A percentile compares a stretch with the other conserved stretches of the same genome.
These are phyloP conservation scores for Lactarius hatsudake DNA, from an alignment of 768 basidiomycete species.

Conservation along the genomic window DNA sequence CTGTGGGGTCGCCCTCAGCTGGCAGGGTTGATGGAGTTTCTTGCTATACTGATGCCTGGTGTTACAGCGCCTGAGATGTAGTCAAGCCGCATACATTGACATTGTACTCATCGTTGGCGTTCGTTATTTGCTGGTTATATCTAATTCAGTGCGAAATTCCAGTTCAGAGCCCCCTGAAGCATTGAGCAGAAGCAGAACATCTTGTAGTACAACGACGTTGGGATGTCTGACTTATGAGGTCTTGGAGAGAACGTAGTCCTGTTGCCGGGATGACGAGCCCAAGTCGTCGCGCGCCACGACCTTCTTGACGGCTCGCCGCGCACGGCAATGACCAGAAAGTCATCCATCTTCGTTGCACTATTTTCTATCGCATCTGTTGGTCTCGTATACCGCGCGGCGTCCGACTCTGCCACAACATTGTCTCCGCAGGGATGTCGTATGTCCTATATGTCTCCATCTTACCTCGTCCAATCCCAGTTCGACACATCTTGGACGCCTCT, in stretches of 20 bases:
- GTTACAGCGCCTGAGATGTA: neutral
- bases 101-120: neutral
- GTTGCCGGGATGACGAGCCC: too few species aligned
- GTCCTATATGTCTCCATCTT: slow-evolving; percentile 95
- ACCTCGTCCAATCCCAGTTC: slow-evolving; percentile 68
- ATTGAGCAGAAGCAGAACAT: too few species aligned
- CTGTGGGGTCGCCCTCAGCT: too few species aligned
- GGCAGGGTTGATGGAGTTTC: neutral
- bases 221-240: too few species aligned
- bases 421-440: slow-evolving; percentile 93
- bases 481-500: slow-evolving; percentile 69
- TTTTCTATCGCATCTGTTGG: slow-evolving; percentile 8
- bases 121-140: neutral
- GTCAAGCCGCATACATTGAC: neutral
- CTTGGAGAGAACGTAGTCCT: too few species aligned
- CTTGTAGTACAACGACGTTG: too few species aligned
- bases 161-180: neutral
- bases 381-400: slow-evolving; percentile 17
- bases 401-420: slow-evolving; percentile 34
- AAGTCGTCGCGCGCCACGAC: neutral
- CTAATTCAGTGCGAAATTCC: neutral
- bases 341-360: slow-evolving; percentile 10
- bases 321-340: slow-evolving; percentile 9
- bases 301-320: neutral
- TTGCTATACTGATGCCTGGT: neutral